phyloP scores from a whole-genome alignment of 139 green algal genomes.

The Asterochloris erici region DNA sequence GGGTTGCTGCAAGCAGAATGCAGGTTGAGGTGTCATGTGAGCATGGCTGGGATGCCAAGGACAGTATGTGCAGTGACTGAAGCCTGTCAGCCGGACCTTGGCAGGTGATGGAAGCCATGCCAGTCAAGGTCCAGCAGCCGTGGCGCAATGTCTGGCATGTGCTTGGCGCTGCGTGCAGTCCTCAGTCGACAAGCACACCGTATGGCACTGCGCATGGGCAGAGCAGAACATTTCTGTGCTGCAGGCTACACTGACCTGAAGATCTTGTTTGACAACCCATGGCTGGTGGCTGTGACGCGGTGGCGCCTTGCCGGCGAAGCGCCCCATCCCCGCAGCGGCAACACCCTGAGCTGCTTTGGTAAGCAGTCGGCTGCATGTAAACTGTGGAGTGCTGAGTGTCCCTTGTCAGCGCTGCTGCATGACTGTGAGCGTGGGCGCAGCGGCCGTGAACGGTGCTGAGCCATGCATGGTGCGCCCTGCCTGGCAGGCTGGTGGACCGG shows the following conservation, averaged over 20 bases:
- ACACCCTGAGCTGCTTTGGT: conserved; percentile 21
- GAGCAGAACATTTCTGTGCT: neutral
- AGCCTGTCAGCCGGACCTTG: no score
- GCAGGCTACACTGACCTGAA: conserved; percentile 21
- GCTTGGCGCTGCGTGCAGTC: neutral
- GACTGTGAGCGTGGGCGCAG: no score
- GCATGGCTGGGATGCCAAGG: no score
- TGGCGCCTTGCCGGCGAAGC: conserved; percentile 15
- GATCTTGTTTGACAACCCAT: conserved; percentile 31
- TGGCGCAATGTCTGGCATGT: neutral
- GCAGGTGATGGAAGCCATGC: no score
- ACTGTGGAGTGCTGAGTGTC: neutral
- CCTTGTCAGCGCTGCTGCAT: no score
- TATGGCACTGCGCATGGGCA: neutral
- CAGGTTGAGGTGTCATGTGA: no score
- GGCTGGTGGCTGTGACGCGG: conserved; percentile 9
- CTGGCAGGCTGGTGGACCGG: no score
- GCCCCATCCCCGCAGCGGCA: conserved; percentile 16
- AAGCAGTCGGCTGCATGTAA: neutral
- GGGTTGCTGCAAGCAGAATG: no score
- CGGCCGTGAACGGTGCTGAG: no score
- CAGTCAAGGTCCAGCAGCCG: no score
- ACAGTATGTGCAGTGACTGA: no score
- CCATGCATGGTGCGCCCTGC: no score
- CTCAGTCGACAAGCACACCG: neutral